A percentile compares a stretch with the other conserved stretches of the same genome.
phyloP scores from a whole-genome alignment of 306 rosid species.

The Cotoneaster glaucophyllus region DNA sequence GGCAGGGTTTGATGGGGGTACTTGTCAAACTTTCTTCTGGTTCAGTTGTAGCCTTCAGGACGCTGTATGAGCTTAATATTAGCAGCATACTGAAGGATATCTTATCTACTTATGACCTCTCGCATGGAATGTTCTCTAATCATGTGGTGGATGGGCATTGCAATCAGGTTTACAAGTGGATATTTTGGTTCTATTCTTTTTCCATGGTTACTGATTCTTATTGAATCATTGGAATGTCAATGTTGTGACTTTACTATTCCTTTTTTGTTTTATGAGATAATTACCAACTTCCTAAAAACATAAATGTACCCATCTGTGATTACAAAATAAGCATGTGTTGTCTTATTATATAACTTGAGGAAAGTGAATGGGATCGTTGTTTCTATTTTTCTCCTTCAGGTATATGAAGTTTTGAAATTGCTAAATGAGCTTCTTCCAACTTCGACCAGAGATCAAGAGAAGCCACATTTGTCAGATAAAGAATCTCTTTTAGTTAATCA shows the following conservation, averaged over 20 bases:
- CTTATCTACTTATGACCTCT: conserved; percentile 54
- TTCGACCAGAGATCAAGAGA: conserved; percentile 46
- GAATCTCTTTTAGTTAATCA: conserved; percentile 51
- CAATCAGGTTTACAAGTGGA: conserved; percentile 59
- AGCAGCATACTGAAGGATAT: conserved; percentile 66
- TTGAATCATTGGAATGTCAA: not conserved
- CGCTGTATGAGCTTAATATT: conserved; percentile 69
- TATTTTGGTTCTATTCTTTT: conserved; percentile 9
- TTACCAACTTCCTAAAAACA: not conserved
- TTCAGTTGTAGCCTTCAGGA: conserved; percentile 70
- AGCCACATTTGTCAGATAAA: conserved; percentile 44
- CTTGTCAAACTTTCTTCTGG: conserved; percentile 83
- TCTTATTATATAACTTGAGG: not conserved
- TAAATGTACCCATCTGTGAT: not conserved
- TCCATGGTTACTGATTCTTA: not conserved
- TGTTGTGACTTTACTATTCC: not conserved
- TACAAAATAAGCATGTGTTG: not conserved
- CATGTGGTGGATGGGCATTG: conserved; percentile 63
- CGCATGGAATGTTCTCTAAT: conserved; percentile 66
- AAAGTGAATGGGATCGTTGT: not conserved
- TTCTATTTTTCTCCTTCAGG: conserved; percentile 36
- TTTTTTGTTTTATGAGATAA: not conserved
- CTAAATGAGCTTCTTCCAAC: conserved; percentile 83
- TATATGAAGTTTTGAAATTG: conserved; percentile 76
- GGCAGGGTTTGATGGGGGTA: conserved; percentile 82